phyloP scores from a whole-genome alignment of 2,329 filamentous ascomycete genomes.

The Botryosphaeria agaves region DNA sequence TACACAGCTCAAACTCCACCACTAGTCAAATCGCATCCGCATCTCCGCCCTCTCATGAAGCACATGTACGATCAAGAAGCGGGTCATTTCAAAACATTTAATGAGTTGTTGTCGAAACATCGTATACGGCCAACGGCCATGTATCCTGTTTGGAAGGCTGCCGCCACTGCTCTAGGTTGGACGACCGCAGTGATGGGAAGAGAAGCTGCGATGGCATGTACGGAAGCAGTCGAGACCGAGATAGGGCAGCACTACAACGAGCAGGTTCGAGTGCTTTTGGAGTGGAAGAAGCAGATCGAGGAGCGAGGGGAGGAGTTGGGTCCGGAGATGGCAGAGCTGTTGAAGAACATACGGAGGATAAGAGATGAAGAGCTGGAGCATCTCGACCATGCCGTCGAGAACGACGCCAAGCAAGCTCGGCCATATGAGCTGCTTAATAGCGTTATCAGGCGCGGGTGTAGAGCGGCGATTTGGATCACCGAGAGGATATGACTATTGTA shows the following conservation, averaged over 20 bases:
- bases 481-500: slow-evolving; percentile 40
- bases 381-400: slow-evolving; percentile 82
- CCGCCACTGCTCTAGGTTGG: slow-evolving; percentile 75
- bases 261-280: slow-evolving; percentile 66
- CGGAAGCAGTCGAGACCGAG: slow-evolving; percentile 95
- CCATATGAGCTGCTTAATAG: slow-evolving; percentile 81
- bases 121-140: slow-evolving; percentile 83
- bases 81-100: slow-evolving; percentile 74
- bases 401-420: slow-evolving; percentile 78
- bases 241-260: slow-evolving; percentile 93
- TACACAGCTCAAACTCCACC: slow-evolving; percentile 77
- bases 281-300: slow-evolving; percentile 66
- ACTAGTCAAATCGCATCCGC: slow-evolving; percentile 64
- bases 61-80: slow-evolving; percentile 98
- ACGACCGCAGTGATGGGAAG: slow-evolving; percentile 73
- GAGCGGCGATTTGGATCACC: slow-evolving; percentile 83
- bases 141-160: slow-evolving; percentile 74
- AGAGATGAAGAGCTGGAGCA: slow-evolving; percentile 95
- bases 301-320: slow-evolving; percentile 63
- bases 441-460: slow-evolving; percentile 76
- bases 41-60: slow-evolving; percentile 77
- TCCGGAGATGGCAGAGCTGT: slow-evolving; percentile 55
- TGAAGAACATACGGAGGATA: slow-evolving; percentile 62
- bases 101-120: slow-evolving; percentile 64
- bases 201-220: slow-evolving; percentile 96